Base-by-base conservation (phyloP, 1,284 basidiomycete genomes). In the Ganoderma lingzhi region DNA sequence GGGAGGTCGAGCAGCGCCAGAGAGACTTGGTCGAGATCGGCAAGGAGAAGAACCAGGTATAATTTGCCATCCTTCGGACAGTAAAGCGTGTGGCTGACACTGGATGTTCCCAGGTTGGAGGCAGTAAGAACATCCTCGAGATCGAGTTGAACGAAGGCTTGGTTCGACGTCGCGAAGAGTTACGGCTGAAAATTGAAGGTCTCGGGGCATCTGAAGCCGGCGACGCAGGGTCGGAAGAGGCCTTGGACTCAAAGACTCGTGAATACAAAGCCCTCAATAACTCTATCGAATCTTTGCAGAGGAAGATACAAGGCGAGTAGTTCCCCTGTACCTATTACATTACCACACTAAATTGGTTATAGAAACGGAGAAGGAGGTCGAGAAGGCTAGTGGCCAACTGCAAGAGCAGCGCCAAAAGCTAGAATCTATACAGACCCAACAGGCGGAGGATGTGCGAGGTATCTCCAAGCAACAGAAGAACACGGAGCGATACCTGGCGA, bases 131-230 rank as follows among this genome's bases (percentile, higher is more conserved):
- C 76, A 82, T 91, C 15, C 83, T 98, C 30, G 95, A 98, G 79
- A 97, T 99, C 64, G 97, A 99, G 80, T 85, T 99, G 42, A 95
- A 94, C 72, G 97, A 99, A 78, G 92, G 92, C 73, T 85, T 99
- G 19, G 86, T 90, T 23, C 88, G 96, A 3, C 87, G 92, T 17
- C 86, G 90, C 51, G 92, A 96, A 66, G 96, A 97, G 76, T 78
- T 98, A 2, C 88, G 90, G 53, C 81, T 83, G 51, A 93, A 93
- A 77, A 83, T 99, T 17, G 96, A 98, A 72, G 82, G 87, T 62
- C 82, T 93, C 23, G 93, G 87, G 61, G 92, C 90, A 64, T 84
- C 85, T 0, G 89, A 87, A 60, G 85, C 85, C n/a, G 91, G 88
- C 17, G 87, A 88, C 60, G 81, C 84, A 1, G 83, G 84, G 17